Evolutionary conservation across 1,139 yeast species (phyloP).

Genomic region (Pichia sp.): DNA sequence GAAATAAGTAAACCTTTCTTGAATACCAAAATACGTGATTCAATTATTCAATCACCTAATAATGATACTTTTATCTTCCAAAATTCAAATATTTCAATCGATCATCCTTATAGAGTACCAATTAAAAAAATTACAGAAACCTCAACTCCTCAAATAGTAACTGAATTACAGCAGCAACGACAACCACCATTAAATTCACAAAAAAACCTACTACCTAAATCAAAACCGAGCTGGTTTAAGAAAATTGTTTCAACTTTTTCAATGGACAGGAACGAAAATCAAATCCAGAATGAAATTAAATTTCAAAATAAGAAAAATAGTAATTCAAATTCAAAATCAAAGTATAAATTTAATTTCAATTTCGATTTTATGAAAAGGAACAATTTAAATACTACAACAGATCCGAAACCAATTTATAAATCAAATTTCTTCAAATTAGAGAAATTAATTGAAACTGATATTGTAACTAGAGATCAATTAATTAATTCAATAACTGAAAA

Average conservation of each 20-base stretch:
- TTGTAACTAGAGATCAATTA: slow-evolving; percentile 8
- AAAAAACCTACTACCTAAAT: neutral
- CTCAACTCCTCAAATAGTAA: no score
- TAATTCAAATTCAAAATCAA: neutral
- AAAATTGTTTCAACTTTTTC: neutral
- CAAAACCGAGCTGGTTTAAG: neutral
- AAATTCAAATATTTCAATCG: neutral
- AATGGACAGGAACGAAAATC: no score
- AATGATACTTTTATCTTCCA: neutral
- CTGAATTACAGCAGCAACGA: no score
- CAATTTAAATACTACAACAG: neutral
- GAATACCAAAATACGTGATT: neutral
- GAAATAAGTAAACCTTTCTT: no score
- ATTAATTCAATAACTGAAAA: slow-evolving; percentile 5
- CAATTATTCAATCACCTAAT: neutral
- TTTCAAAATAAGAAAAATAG: no score
- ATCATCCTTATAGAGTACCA: neutral
- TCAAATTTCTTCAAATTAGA: slow-evolving; percentile 1
- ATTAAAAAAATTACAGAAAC: no score
- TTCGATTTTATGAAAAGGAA: neutral
- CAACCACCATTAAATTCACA: no score
- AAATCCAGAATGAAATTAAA: no score
- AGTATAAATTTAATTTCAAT: neutral
- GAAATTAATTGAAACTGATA: slow-evolving; percentile 18
- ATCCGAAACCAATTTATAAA: slow-evolving; percentile 4